A percentile compares a stretch with the other conserved stretches of the same genome.
These are phyloP conservation scores for Ormosia semicastrata DNA, from an alignment of 306 rosid genomes.

Conservation along the genomic window DNA sequence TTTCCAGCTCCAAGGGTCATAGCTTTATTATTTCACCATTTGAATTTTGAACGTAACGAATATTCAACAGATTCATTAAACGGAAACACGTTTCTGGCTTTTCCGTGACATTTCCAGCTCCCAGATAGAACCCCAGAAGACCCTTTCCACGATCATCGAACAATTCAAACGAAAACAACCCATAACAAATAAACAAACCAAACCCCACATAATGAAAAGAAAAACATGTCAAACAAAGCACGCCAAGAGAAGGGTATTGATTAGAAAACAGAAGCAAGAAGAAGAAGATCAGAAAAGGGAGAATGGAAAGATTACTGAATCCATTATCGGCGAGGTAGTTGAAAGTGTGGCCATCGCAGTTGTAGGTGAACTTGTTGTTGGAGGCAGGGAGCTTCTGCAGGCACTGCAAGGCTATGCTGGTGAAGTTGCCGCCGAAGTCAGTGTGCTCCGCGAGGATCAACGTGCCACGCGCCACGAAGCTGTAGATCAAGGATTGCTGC, in stretches of 20 bases:
- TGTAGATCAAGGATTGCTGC: constrained; percentile 73
- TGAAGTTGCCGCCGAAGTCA: constrained; percentile 66
- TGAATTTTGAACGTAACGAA: background rate
- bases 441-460: constrained; percentile 61
- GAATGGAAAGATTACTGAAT: constrained; percentile 48
- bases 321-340: constrained; percentile 65
- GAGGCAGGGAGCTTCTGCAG: constrained; percentile 69
- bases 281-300: background rate
- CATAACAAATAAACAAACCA: background rate
- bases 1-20: background rate
- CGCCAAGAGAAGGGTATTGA: background rate
- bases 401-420: constrained; percentile 61
- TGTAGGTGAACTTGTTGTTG: constrained; percentile 69
- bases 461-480: constrained; percentile 74
- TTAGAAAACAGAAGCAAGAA: background rate
- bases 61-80: background rate
- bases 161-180: background rate
- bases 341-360: constrained; percentile 76
- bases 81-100: background rate
- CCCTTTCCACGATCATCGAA: background rate
- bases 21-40: background rate
- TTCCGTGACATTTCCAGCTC: background rate
- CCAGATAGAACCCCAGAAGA: background rate
- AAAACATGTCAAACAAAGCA: background rate
- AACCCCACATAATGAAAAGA: background rate